phyloP scores from a whole-genome alignment of 2,329 filamentous ascomycete genomes.

The Triangularia setosa region DNA sequence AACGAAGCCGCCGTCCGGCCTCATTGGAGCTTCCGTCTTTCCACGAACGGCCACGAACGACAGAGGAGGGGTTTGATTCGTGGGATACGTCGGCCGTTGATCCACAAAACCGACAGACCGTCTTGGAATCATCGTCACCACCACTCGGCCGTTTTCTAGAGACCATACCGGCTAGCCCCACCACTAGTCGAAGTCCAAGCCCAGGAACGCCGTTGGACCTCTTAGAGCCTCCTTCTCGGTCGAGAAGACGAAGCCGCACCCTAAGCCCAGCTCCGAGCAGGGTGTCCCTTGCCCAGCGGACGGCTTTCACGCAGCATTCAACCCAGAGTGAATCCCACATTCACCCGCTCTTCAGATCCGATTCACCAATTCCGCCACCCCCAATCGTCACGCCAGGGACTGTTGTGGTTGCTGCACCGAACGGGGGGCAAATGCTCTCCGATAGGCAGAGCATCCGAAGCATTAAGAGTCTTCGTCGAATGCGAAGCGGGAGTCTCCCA shows the following conservation, averaged over 20 bases:
- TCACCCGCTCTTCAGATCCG: slow-evolving; percentile 72
- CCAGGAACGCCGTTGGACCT: slow-evolving; percentile 57
- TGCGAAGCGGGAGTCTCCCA: slow-evolving; percentile 54
- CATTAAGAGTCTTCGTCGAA: slow-evolving; percentile 46
- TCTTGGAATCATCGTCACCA: slow-evolving; percentile 45
- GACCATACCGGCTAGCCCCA: slow-evolving; percentile 65
- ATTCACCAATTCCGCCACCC: slow-evolving; percentile 65
- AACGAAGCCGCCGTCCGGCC: slow-evolving; percentile 38
- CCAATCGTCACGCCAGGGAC: slow-evolving; percentile 65
- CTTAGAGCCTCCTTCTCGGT: slow-evolving; percentile 39
- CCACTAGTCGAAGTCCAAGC: slow-evolving; percentile 61
- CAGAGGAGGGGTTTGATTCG: slow-evolving; percentile 65
- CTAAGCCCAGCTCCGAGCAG: slow-evolving; percentile 43
- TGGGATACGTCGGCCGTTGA: slow-evolving; percentile 72
- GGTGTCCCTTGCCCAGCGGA: slow-evolving; percentile 31
- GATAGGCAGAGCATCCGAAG: slow-evolving; percentile 49
- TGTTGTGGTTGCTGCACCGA: slow-evolving; percentile 65
- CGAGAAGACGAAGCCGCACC: slow-evolving; percentile 46
- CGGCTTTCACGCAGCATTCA: slow-evolving; percentile 33
- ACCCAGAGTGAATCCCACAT: slow-evolving; percentile 62
- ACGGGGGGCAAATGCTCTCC: slow-evolving; percentile 61
- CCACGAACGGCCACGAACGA: slow-evolving; percentile 32
- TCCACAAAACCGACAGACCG: slow-evolving; percentile 55
- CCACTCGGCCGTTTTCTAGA: slow-evolving; percentile 55
- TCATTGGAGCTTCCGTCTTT: slow-evolving; percentile 47